Evolutionary conservation across 192 early-diverging fungal genomes (phyloP).

Genomic region (Helicostylum pulchrum): DNA sequence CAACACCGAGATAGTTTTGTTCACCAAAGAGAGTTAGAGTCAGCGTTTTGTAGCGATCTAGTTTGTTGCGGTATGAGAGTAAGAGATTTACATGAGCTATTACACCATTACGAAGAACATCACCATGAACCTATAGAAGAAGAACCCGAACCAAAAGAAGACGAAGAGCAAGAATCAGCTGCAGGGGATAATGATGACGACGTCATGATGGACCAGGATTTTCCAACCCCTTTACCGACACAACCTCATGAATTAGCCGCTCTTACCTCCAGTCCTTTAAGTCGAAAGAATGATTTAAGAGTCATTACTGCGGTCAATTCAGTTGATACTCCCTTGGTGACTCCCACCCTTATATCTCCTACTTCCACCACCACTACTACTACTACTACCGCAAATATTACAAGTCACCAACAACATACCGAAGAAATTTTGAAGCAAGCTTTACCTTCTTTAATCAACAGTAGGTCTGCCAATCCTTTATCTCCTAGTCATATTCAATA

Average conservation of each 20-base stretch:
- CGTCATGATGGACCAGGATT: slow-evolving; percentile 4
- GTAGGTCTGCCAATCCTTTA: not conserved
- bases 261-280: not conserved
- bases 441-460: slow-evolving; percentile 9
- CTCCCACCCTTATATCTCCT: not conserved
- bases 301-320: not conserved
- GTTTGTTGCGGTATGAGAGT: slow-evolving; percentile 86
- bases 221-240: slow-evolving; percentile 6
- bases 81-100: slow-evolving; percentile 85
- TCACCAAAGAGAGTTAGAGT: slow-evolving; percentile 65
- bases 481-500: not conserved
- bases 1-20: slow-evolving; percentile 26
- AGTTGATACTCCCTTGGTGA: not conserved
- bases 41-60: slow-evolving; percentile 91
- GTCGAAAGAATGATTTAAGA: too few species aligned
- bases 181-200: slow-evolving; percentile 6
- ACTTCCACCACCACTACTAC: too few species aligned
- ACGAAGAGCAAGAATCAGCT: not conserved
- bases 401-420: not conserved
- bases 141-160: slow-evolving; percentile 36
- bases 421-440: slow-evolving; percentile 11
- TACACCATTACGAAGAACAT: slow-evolving; percentile 95
- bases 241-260: slow-evolving; percentile 11
- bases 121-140: slow-evolving; percentile 82
- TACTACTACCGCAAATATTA: not conserved